Percentiles rank a stretch among this genome's conserved stretches.
These are phyloP conservation scores for Cenchrus purpureus DNA, from an alignment of 176 grass and related monocot genomes.

Conservation along the genomic window DNA sequence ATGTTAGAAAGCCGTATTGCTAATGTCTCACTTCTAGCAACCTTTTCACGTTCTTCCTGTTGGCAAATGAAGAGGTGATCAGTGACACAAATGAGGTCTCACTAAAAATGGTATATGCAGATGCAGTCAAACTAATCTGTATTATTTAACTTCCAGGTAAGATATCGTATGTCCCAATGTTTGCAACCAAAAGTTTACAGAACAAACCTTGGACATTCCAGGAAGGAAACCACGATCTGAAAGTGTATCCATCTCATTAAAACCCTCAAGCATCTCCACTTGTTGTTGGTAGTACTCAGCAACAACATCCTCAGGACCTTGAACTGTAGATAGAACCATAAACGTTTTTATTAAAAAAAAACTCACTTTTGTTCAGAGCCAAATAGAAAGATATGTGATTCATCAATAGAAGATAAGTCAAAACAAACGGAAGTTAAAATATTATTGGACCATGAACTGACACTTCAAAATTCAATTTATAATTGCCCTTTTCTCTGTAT, in stretches of 20 bases:
- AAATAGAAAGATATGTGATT: neutral
- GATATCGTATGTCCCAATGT: neutral
- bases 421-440: neutral
- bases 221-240: slow-evolving; percentile 94
- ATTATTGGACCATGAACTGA: neutral
- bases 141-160: neutral
- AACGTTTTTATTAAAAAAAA: neutral
- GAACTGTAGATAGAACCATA: slow-evolving; percentile 29
- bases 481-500: neutral
- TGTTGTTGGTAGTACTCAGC: slow-evolving; percentile 97
- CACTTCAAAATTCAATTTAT: neutral
- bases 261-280: slow-evolving; percentile 97
- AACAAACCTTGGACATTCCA: slow-evolving; percentile 86
- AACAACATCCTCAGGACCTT: slow-evolving; percentile 77
- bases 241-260: slow-evolving; percentile 97
- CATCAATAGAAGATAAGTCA: neutral
- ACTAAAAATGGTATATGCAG: neutral
- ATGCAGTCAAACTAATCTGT: neutral
- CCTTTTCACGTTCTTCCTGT: slow-evolving; percentile 80
- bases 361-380: neutral
- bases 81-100: neutral
- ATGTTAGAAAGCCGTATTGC: slow-evolving; percentile 85
- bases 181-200: slow-evolving; percentile 14
- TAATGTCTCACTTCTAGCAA: slow-evolving; percentile 81
- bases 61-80: slow-evolving; percentile 15